phyloP scores from a whole-genome alignment of 345 rosid genomes.

The Turnera subulata region DNA sequence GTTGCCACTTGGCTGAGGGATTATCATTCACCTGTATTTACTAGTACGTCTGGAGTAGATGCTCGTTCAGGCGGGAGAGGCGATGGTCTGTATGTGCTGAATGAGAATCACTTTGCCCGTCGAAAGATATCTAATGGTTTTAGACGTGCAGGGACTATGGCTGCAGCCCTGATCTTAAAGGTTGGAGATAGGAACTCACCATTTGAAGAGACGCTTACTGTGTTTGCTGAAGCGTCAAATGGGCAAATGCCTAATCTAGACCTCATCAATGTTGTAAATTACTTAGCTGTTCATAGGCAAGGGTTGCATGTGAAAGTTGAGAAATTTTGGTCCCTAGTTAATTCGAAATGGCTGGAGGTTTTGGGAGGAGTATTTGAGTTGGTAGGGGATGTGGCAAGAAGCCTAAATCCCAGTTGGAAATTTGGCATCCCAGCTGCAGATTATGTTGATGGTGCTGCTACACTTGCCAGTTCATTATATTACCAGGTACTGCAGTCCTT shows the following conservation, averaged over 20 bases:
- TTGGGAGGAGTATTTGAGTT: constrained; percentile 59
- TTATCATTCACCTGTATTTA: constrained; percentile 67
- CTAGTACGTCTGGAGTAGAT: constrained; percentile 25
- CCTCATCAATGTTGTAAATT: constrained; percentile 82
- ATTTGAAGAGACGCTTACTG: constrained; percentile 59
- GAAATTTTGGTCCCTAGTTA: constrained; percentile 56
- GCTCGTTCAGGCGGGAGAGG: constrained; percentile 27
- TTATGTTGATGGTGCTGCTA: constrained; percentile 76
- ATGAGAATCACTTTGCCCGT: constrained; percentile 16
- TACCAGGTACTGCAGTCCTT: constrained; percentile 51
- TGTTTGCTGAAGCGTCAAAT: constrained; percentile 93
- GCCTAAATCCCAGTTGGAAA: constrained; percentile 63
- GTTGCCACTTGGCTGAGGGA: constrained; percentile 85
- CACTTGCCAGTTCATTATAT: constrained; percentile 87
- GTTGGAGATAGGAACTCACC: constrained; percentile 46
- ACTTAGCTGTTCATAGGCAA: constrained; percentile 84
- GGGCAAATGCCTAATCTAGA: constrained; percentile 99
- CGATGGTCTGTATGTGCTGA: constrained; percentile 15
- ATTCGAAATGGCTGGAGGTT: constrained; percentile 49
- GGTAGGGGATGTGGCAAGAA: constrained; percentile 53
- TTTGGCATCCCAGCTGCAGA: constrained; percentile 76
- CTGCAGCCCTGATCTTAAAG: constrained; percentile 84
- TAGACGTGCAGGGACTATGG: constrained; percentile 83
- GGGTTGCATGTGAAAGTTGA: constrained; percentile 71
- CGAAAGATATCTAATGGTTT: constrained; percentile 38